Evolutionary conservation across 345 rosid species (phyloP).

Genomic region (Arabis alpina): DNA sequence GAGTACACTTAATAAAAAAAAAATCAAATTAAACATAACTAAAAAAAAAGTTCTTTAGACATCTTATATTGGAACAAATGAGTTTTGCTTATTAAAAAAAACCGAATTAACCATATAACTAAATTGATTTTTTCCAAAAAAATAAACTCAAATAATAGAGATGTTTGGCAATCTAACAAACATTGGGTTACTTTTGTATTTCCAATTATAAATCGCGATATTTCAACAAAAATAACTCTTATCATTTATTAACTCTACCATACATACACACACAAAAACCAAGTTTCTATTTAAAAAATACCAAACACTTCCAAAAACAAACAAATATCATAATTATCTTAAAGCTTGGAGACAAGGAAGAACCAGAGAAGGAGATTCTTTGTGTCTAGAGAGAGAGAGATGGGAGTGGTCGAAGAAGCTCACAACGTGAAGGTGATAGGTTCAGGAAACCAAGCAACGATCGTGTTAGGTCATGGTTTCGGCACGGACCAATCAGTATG

Average conservation of each 20-base stretch:
- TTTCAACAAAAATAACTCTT: neutral
- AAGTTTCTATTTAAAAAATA: neutral
- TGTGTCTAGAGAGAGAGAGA: slow-evolving; percentile 27
- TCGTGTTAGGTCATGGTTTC: slow-evolving; percentile 84
- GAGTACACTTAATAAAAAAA: too few relatives aligned
- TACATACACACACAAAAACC: too few relatives aligned
- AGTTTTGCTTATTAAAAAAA: neutral
- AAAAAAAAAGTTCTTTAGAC: too few relatives aligned
- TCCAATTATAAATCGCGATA: neutral
- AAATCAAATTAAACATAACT: too few relatives aligned
- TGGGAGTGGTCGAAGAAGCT: slow-evolving; percentile 87
- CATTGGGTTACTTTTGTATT: neutral
- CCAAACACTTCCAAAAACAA: slow-evolving; percentile 5
- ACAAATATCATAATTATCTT: neutral
- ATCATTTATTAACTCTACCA: slow-evolving; percentile 7
- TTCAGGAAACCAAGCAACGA: slow-evolving; percentile 53
- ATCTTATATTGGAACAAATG: too few relatives aligned
- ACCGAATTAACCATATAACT: neutral
- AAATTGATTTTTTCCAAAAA: neutral
- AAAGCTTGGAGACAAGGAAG: neutral
- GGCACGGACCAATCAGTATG: slow-evolving; percentile 96
- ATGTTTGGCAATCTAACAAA: slow-evolving; percentile 20
- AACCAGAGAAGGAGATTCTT: slow-evolving; percentile 20
- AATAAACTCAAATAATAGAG: neutral
- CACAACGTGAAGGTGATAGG: slow-evolving; percentile 81